Evolutionary conservation across 495 filamentous ascomycete genomes (phyloP).

Genomic region (Tuber brumale): DNA sequence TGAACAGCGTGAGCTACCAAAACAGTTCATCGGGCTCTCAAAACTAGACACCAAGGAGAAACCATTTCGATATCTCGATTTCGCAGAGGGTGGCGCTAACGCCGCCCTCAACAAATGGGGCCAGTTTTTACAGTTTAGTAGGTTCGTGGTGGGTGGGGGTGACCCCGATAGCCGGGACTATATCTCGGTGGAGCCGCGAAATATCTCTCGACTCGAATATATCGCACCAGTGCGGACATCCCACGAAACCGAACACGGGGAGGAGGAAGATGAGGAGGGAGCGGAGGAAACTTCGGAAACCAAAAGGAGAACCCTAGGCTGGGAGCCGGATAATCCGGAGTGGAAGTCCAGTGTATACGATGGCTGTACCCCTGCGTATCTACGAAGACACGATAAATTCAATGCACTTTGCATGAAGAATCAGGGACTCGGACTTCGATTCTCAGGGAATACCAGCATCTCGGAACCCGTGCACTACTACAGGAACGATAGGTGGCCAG

Average conservation of each 20-base stretch:
- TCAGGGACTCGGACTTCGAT: background rate
- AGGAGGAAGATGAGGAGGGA: background rate
- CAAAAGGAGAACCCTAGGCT: background rate
- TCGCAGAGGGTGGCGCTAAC: background rate
- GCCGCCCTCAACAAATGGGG: constrained; percentile 2
- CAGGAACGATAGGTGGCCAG: background rate
- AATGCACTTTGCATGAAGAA: background rate
- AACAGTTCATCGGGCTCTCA: background rate
- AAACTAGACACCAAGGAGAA: background rate
- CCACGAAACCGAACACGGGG: background rate
- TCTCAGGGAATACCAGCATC: background rate
- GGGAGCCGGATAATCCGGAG: background rate
- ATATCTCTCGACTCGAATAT: background rate
- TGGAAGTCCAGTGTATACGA: background rate
- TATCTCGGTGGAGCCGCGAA: background rate
- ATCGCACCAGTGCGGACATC: background rate
- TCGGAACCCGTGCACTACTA: background rate
- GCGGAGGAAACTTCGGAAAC: background rate
- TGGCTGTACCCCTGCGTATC: background rate
- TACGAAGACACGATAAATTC: background rate
- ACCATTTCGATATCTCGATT: background rate
- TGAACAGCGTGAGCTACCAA: no score
- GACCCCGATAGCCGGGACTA: background rate
- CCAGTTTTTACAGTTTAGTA: constrained; percentile 1
- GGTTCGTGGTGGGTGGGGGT: background rate